These are phyloP conservation scores for Plasmodium ovale DNA, from an alignment of 169 alveolate genomes.

Conservation along the genomic window DNA sequence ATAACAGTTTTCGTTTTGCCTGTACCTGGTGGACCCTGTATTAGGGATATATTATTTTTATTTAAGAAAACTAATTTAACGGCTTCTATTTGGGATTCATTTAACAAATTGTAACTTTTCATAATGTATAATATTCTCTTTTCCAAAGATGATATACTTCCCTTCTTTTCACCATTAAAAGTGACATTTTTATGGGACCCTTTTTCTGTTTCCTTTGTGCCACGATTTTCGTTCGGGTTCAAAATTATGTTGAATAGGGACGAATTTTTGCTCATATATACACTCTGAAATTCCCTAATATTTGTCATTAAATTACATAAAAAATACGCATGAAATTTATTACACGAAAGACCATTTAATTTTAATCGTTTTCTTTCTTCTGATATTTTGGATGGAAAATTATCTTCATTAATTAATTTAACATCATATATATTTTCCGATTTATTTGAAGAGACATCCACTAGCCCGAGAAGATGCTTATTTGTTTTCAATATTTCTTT, in stretches of 20 bases:
- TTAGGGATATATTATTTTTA: conserved; percentile 83
- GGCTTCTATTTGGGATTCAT: conserved; percentile 68
- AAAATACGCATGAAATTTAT: conserved; percentile 45
- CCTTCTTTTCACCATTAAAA: not conserved
- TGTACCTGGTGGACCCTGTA: conserved; percentile 99
- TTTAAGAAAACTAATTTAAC: conserved; percentile 68
- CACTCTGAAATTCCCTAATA: conserved; percentile 75
- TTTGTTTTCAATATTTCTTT: conserved; percentile 38
- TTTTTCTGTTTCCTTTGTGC: not conserved
- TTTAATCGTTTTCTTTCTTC: conserved; percentile 48
- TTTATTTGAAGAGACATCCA: conserved; percentile 58
- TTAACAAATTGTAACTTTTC: conserved; percentile 27
- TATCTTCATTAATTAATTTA: conserved; percentile 65
- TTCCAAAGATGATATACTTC: conserved; percentile 20
- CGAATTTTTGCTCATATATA: conserved; percentile 33
- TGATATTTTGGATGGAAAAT: conserved; percentile 6
- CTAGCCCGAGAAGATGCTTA: conserved; percentile 64
- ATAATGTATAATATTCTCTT: conserved; percentile 24
- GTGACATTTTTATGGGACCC: not conserved
- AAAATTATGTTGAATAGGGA: conserved; percentile 38
- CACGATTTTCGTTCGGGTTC: conserved; percentile 17
- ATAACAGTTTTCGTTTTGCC: conserved; percentile 97
- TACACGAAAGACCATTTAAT: conserved; percentile 40
- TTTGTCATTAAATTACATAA: conserved; percentile 67
- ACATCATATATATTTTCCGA: conserved; percentile 51